Base-by-base conservation (phyloP, 768 basidiomycete species). In the Trametes cubensis region DNA sequence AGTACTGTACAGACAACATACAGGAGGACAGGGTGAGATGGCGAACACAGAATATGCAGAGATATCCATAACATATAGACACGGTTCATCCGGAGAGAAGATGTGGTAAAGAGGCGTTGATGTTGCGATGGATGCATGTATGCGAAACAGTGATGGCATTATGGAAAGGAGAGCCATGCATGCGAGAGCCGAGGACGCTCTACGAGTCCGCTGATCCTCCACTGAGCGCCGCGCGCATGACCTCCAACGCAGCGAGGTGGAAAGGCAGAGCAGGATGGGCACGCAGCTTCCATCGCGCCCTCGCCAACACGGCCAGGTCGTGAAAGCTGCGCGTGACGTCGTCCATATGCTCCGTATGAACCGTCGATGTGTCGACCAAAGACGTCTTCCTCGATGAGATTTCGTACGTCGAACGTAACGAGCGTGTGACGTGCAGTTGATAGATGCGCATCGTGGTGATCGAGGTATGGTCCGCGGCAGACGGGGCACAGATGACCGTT, bases 251-350 rank as follows among this genome's bases (percentile, higher is more conserved):
- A 30, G 85, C 86, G 39, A 93, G 78, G 69, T 94, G 91, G 70
- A 88, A 84, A 14, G 91, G 92, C 54, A 94, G 72, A 41, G 78
- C 75, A 11, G 83, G 78, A 67, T 83, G 80, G 55, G 76, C 79
- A 28, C 75, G 78, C 49, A 84, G 75, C 62, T 77, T 78, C 81
- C 81, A 85, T 49, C 82, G 71, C 74, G 74, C 52, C 72, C 74
- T 73, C 3, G 85, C 80, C 11, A 93, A 82, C 28, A 90, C 80
- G 2, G 85, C 78, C 18, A 94, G 81, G 61, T 89, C 88, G 67
- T 89, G 80, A 68, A 81, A 92, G 69, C 85, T 92, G 46, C 74
- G 78, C 18, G 87, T 83, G 67, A 93, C 81, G 56, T 92, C 90
- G 25, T 71, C 26, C 59, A 57, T 70, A n/a, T 72, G 69, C 41